Evolutionary conservation across 2,329 filamentous ascomycete species (phyloP), one percentile per base, ranked within the genome.

Genomic region (Fonsecaea erecta): DNA sequence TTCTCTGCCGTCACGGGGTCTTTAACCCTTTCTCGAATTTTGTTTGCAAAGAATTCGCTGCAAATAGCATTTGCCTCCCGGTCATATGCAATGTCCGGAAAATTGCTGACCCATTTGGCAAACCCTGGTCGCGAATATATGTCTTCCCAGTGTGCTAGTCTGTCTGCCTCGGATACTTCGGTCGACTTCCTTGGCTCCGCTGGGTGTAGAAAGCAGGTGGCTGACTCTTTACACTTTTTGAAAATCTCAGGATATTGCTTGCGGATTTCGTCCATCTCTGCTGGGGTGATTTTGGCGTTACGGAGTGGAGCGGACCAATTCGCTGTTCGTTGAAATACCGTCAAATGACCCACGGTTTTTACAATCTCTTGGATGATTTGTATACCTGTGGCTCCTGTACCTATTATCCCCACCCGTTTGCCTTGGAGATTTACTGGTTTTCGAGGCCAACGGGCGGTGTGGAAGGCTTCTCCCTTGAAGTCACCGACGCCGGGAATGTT

Each of bases 271-370:
- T 84, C 75, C 71, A 88, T 84, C 68, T 85, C 81, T 63, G 81
- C 79, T 7, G 73, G 73, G 1, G 79, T 80, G 40, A 88, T 74
- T 0, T 77, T 62, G 2, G 77, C 75, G 65, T 84, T 81, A 2
- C 80, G 77, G 84, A 90, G 88, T 0, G 86, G 86, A 0, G 90
- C 71, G 0, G 85, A 84, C 9, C 88, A 76, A 68, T 90, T 90
- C 0, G 88, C 87, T 0, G 86, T 90, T 12, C 88, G 82, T 70
- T 90, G 86, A 73, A 90, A 77, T 0, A 76, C 73, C 0, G 76
- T 81, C 16, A 90, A 68, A 1, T 82, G 75, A 2, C 77, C 80
- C 26, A 40, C 34, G 6, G 79, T 74, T 2, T 83, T 83, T 1
- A 81, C 84, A 74, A 83, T 84, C 56, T 85, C 86, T 67, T 90